Percentiles rank a stretch among this genome's conserved stretches.
phyloP scores from a whole-genome alignment of 306 rosid genomes.

The Clitoria ternatea region DNA sequence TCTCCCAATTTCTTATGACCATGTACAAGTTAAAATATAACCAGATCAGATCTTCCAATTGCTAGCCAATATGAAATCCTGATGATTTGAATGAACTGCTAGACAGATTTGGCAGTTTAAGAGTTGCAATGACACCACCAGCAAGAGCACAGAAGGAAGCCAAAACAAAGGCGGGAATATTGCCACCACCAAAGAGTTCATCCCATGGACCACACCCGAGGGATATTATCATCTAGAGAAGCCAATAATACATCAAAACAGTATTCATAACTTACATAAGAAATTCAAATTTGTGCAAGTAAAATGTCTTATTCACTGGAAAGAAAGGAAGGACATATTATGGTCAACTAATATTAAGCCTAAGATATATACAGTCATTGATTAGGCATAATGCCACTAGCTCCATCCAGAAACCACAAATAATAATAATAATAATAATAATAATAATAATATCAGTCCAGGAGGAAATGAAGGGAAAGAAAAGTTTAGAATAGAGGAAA shows the following conservation, averaged over 20 bases:
- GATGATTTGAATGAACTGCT: conserved; percentile 53
- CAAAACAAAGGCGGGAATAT: conserved; percentile 84
- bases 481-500: not conserved
- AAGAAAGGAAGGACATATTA: not conserved
- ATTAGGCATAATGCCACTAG: not conserved
- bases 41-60: not conserved
- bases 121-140: conserved; percentile 68
- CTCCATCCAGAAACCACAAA: not conserved
- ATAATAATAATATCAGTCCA: not conserved
- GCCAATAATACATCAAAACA: conserved; percentile 17
- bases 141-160: conserved; percentile 74
- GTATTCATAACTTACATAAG: not conserved
- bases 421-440: not conserved
- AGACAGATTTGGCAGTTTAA: conserved; percentile 56
- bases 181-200: conserved; percentile 93
- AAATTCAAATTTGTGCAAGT: conserved; percentile 1
- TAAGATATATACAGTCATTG: not conserved
- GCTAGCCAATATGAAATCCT: conserved; percentile 75
- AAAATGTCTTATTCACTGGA: not conserved
- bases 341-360: not conserved
- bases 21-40: conserved; percentile 25
- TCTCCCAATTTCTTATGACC: conserved; percentile 27
- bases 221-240: conserved; percentile 74
- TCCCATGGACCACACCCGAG: conserved; percentile 98
- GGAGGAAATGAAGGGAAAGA: not conserved